Percentiles rank a stretch among this genome's conserved stretches.
phyloP scores from a whole-genome alignment of 306 rosid species.

The Hippophae tibetana region DNA sequence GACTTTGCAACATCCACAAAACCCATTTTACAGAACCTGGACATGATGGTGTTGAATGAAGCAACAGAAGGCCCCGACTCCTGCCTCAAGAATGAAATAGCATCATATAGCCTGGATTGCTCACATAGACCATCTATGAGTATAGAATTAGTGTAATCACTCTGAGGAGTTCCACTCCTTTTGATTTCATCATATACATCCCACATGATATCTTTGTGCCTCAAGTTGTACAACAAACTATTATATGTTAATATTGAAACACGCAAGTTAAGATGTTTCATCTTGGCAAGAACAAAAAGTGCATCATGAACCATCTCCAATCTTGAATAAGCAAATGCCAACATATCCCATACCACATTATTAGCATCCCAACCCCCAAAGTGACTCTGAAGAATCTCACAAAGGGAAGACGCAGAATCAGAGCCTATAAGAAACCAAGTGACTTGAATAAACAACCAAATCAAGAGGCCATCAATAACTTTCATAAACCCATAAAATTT shows the following conservation, averaged over 20 bases:
- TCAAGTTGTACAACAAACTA: slow-evolving; percentile 36
- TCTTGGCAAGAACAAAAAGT: slow-evolving; percentile 38
- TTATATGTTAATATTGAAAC: slow-evolving; percentile 37
- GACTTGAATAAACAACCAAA: slow-evolving; percentile 13
- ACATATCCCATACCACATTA: slow-evolving; percentile 39
- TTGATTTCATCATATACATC: slow-evolving; percentile 30
- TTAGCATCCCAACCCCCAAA: slow-evolving; percentile 32
- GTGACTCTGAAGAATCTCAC: slow-evolving; percentile 32
- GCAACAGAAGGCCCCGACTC: slow-evolving; percentile 29
- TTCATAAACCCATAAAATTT: neutral
- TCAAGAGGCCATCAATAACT: neutral
- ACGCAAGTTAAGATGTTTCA: slow-evolving; percentile 39
- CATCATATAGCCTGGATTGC: slow-evolving; percentile 36
- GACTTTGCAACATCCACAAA: slow-evolving; percentile 34
- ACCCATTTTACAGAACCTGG: slow-evolving; percentile 36
- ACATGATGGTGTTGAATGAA: slow-evolving; percentile 40
- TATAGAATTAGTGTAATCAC: slow-evolving; percentile 36
- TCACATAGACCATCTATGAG: slow-evolving; percentile 38
- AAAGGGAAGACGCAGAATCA: slow-evolving; percentile 31
- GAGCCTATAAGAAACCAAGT: slow-evolving; percentile 31
- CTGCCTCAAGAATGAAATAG: slow-evolving; percentile 27
- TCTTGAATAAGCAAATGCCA: slow-evolving; percentile 38
- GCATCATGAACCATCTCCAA: slow-evolving; percentile 39
- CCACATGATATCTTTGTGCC: slow-evolving; percentile 39
- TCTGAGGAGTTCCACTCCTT: slow-evolving; percentile 25